Evolutionary conservation across 768 basidiomycete genomes (phyloP).

Genomic region (Kwoniella heveanensis): DNA sequence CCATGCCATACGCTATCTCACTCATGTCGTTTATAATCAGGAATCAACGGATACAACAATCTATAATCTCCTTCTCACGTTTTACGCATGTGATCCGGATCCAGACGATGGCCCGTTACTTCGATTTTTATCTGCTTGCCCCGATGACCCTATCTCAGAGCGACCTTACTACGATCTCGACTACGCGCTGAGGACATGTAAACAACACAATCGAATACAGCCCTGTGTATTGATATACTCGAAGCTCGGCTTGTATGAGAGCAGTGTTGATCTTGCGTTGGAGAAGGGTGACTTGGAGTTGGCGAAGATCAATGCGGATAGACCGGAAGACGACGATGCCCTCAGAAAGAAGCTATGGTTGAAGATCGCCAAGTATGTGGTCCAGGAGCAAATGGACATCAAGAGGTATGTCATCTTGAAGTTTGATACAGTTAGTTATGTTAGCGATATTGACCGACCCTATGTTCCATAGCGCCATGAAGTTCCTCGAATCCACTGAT

Average conservation of each 20-base stretch:
- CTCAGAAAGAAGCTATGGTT: conserved; percentile 94
- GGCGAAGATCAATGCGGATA: conserved; percentile 92
- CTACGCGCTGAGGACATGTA: conserved; percentile 91
- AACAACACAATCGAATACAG: conserved; percentile 73
- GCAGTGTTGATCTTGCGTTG: conserved; percentile 90
- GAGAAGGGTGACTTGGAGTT: conserved; percentile 93
- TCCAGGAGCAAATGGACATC: conserved; percentile 96
- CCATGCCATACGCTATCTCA: conserved; percentile 87
- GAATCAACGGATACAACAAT: conserved; percentile 79
- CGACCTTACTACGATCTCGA: conserved; percentile 95
- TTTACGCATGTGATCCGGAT: conserved; percentile 65
- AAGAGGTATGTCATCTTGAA: conserved; percentile 79
- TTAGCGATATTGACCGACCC: background rate
- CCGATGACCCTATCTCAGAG: conserved; percentile 75
- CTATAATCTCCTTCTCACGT: conserved; percentile 90
- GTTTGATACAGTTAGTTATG: too few species aligned
- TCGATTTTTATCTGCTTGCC: conserved; percentile 79
- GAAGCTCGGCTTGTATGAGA: conserved; percentile 96
- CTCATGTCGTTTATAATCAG: conserved; percentile 78
- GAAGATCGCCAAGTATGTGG: conserved; percentile 97
- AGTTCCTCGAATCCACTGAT: conserved; percentile 89
- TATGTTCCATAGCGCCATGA: conserved; percentile 70
- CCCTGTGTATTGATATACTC: conserved; percentile 96
- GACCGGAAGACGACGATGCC: conserved; percentile 84
- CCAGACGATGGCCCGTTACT: conserved; percentile 58